Conservation (phyloP, 805 yeast genomes). For the Wickerhamomyces kurtzmanii region DNA sequence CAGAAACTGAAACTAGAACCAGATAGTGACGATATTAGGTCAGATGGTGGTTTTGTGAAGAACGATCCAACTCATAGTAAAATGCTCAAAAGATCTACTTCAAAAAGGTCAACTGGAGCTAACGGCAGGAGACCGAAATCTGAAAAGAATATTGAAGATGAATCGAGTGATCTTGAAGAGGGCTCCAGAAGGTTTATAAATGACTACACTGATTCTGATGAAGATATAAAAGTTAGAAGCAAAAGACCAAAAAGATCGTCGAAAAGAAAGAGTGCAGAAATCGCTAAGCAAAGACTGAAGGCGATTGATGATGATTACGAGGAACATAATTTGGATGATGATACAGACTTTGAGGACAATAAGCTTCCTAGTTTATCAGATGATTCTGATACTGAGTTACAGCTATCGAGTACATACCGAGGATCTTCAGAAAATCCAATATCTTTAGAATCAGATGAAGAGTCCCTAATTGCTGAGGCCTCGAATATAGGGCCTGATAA, state of each 20-base stretch:
- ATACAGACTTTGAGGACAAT: slow-evolving; percentile 11
- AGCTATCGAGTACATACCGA: slow-evolving; percentile 13
- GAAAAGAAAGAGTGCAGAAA: slow-evolving; percentile 17
- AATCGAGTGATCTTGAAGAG: background rate
- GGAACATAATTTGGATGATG: slow-evolving; percentile 20
- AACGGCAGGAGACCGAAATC: too few relatives aligned
- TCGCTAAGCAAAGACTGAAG: slow-evolving; percentile 16
- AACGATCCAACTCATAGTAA: too few relatives aligned
- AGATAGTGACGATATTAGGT: too few relatives aligned
- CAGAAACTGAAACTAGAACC: too few relatives aligned
- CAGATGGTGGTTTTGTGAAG: too few relatives aligned
- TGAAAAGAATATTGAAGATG: slow-evolving; percentile 1
- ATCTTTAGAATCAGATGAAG: slow-evolving; percentile 6
- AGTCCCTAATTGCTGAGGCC: background rate
- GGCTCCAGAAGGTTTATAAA: slow-evolving; percentile 4
- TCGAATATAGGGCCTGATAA: slow-evolving; percentile 7
- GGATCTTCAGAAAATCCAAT: slow-evolving; percentile 10
- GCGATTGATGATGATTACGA: slow-evolving; percentile 22
- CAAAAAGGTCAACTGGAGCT: too few relatives aligned
- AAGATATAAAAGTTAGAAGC: slow-evolving; percentile 4
- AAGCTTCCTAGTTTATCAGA: slow-evolving; percentile 16
- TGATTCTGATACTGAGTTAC: slow-evolving; percentile 5
- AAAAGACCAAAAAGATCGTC: slow-evolving; percentile 5
- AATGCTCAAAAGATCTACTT: too few relatives aligned
- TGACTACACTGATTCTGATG: slow-evolving; percentile 2